Evolutionary conservation across 2,329 filamentous ascomycete genomes (phyloP).

Genomic region (Annulohypoxylon truncatum): DNA sequence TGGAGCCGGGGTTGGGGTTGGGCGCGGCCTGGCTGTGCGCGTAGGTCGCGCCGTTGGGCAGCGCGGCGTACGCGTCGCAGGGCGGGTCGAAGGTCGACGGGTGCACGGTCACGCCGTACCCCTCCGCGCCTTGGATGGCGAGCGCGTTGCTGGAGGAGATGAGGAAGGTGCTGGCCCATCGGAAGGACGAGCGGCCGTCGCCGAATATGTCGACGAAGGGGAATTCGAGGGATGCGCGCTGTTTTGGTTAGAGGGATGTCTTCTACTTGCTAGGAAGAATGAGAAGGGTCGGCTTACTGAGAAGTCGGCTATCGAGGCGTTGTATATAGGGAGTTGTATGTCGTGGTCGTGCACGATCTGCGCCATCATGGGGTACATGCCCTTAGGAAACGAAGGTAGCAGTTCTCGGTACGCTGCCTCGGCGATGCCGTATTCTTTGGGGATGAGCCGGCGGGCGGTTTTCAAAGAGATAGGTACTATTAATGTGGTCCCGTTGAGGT

Average conservation of each 20-base stretch:
- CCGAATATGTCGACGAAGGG: constrained; percentile 66
- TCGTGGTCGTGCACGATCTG: constrained; percentile 64
- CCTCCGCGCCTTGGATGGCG: constrained; percentile 58
- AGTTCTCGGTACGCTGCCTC: constrained; percentile 60
- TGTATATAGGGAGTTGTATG: constrained; percentile 56
- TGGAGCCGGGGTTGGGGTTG: background rate
- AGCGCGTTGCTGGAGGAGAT: constrained; percentile 57
- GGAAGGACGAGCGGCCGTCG: constrained; percentile 63
- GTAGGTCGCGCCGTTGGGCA: constrained; percentile 43
- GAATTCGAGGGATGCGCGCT: constrained; percentile 65
- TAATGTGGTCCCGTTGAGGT: constrained; percentile 64
- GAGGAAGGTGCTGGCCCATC: constrained; percentile 60
- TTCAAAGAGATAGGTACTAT: constrained; percentile 63
- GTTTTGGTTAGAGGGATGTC: constrained; percentile 17
- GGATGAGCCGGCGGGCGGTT: constrained; percentile 60
- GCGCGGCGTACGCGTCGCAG: constrained; percentile 61
- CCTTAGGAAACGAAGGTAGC: constrained; percentile 61
- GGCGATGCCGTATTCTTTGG: constrained; percentile 61
- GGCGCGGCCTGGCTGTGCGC: constrained; percentile 5
- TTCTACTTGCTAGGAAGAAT: background rate
- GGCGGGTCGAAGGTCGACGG: constrained; percentile 58
- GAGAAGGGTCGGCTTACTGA: constrained; percentile 52
- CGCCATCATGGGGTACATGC: constrained; percentile 65
- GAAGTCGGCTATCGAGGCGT: constrained; percentile 59
- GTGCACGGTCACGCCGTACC: constrained; percentile 59